These are phyloP conservation scores for Carallia brachiata DNA, from an alignment of 345 rosid genomes.

Conservation along the genomic window DNA sequence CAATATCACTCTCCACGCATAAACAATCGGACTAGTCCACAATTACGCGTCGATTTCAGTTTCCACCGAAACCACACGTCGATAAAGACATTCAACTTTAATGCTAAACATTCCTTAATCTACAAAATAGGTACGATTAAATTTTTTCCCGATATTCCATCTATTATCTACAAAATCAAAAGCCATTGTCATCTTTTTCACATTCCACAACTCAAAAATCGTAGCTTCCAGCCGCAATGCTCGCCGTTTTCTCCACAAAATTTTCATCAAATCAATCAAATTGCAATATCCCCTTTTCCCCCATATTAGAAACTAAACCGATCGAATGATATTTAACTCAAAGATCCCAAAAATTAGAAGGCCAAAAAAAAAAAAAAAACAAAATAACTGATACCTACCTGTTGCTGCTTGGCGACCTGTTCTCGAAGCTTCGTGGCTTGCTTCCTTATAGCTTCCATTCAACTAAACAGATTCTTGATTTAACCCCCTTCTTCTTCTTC, in stretches of 20 bases:
- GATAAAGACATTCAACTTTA: no score
- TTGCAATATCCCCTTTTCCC: background rate
- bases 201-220: no score
- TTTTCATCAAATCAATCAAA: conserved; percentile 7
- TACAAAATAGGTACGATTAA: no score
- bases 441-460: conserved; percentile 90
- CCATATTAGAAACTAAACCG: no score
- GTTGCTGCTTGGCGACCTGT: conserved; percentile 97
- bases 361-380: background rate
- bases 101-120: no score
- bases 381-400: conserved; percentile 38
- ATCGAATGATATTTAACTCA: background rate
- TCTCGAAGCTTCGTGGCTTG: conserved; percentile 92
- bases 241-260: background rate
- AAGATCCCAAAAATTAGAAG: background rate
- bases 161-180: background rate
- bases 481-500: no score
- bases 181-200: background rate
- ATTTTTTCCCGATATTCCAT: background rate
- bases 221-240: background rate
- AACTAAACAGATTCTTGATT: background rate
- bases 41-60: no score
- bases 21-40: no score
- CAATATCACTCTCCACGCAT: no score
- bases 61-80: no score